Percentiles rank a stretch among this genome's conserved stretches.
Conservation (phyloP, 441 rosid species). For the Gossypium schwendimanii region DNA sequence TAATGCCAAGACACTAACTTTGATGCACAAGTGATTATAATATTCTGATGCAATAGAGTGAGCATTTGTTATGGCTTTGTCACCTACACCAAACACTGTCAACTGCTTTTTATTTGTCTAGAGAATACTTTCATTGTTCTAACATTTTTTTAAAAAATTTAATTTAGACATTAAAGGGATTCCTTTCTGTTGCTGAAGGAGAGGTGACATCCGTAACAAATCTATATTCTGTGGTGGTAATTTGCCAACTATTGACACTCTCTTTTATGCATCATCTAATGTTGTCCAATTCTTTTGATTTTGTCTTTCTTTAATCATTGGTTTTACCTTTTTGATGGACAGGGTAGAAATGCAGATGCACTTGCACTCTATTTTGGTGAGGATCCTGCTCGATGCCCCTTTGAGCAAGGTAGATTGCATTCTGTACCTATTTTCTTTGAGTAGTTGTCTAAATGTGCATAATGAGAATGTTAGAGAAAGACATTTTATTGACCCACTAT, state of each 20-base stretch:
- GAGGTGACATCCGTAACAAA: slow-evolving; percentile 74
- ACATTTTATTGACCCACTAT: not conserved
- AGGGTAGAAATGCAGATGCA: slow-evolving; percentile 98
- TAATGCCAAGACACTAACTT: not conserved
- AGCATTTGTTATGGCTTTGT: not conserved
- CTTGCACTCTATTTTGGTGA: slow-evolving; percentile 90
- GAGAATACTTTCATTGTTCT: slow-evolving; percentile 4
- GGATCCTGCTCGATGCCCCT: slow-evolving; percentile 92
- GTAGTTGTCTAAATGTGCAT: not conserved
- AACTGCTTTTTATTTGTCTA: not conserved
- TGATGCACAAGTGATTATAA: not conserved
- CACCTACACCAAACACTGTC: not conserved
- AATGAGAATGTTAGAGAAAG: not conserved
- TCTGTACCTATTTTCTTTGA: not conserved
- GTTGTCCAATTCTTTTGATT: not conserved
- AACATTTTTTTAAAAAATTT: not conserved
- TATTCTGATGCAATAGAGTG: not conserved
- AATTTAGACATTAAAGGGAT: slow-evolving; percentile 65
- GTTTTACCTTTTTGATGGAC: slow-evolving; percentile 21
- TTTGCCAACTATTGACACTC: slow-evolving; percentile 14
- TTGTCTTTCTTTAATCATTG: slow-evolving; percentile 20
- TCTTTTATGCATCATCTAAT: not conserved
- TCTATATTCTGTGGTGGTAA: slow-evolving; percentile 88
- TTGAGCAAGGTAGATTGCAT: slow-evolving; percentile 79
- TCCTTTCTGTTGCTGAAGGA: slow-evolving; percentile 63